Evolutionary conservation across 2,329 filamentous ascomycete species (phyloP).

Genomic region (Fusarium humuli): DNA sequence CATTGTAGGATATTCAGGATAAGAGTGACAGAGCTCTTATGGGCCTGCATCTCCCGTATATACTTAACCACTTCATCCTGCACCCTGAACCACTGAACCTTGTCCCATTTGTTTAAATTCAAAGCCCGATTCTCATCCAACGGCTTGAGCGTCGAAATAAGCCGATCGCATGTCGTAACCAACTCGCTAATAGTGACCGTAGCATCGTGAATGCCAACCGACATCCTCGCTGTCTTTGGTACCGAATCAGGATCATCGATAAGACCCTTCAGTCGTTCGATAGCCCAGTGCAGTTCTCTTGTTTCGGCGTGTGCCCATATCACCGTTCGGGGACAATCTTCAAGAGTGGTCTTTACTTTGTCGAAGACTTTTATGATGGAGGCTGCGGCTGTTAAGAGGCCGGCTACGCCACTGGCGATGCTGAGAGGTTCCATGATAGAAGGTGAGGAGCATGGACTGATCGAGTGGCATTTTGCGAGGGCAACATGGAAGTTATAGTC

Average conservation of each 20-base stretch:
- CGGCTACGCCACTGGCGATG: constrained; percentile 21
- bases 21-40: constrained; percentile 23
- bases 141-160: neutral
- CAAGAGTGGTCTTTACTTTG: constrained; percentile 2
- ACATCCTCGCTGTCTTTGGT: constrained; percentile 15
- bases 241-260: constrained; percentile 24
- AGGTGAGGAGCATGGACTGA: neutral
- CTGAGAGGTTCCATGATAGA: constrained; percentile 19
- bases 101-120: constrained; percentile 1
- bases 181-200: constrained; percentile 24
- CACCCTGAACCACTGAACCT: constrained; percentile 15
- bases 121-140: neutral
- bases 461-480: neutral
- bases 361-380: constrained; percentile 19
- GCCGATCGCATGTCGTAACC: constrained; percentile 17
- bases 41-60: constrained; percentile 20
- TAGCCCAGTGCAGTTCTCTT: constrained; percentile 25
- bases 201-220: constrained; percentile 22
- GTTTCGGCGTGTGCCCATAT: constrained; percentile 22
- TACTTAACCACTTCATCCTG: constrained; percentile 30
- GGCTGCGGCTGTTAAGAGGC: constrained; percentile 15
- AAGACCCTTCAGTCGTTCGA: constrained; percentile 6
- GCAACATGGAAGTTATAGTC: neutral
- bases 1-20: constrained; percentile 26
- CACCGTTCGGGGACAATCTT: constrained; percentile 13